A percentile compares a stretch with the other conserved stretches of the same genome.
phyloP scores from a whole-genome alignment of 108 stramenopile genomes.

The Craspedostauros australis region DNA sequence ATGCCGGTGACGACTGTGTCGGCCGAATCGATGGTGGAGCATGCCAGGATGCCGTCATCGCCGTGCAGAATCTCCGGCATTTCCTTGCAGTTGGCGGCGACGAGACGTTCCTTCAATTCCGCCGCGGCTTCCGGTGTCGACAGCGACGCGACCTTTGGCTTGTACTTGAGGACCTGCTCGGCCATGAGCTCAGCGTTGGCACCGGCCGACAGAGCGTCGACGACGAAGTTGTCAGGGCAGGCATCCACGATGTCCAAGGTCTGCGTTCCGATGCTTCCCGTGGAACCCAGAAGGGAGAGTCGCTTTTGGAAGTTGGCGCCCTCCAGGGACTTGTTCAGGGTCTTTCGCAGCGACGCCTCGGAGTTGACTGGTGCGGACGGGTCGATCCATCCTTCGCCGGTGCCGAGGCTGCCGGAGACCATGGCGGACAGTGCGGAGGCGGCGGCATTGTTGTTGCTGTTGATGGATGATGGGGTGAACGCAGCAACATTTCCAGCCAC shows the following conservation, averaged over 20 bases:
- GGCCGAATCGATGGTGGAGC: conserved; percentile 65
- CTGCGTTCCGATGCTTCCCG: conserved; percentile 95
- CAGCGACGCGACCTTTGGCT: conserved; percentile 64
- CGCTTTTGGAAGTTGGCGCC: conserved; percentile 80
- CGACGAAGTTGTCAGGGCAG: conserved; percentile 89
- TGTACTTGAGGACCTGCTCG: conserved; percentile 86
- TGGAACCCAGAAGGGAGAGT: conserved; percentile 82
- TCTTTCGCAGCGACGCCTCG: conserved; percentile 56
- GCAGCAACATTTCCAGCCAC: neutral
- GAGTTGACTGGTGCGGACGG: conserved; percentile 76
- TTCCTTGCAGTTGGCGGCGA: conserved; percentile 33
- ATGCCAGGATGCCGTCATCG: conserved; percentile 77
- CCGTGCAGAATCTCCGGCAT: conserved; percentile 80
- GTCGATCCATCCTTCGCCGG: conserved; percentile 77
- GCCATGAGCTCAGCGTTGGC: conserved; percentile 86
- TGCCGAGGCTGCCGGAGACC: conserved; percentile 51
- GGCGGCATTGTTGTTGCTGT: neutral
- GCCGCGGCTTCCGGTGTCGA: conserved; percentile 61
- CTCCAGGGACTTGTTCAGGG: conserved; percentile 63
- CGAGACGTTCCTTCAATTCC: conserved; percentile 40
- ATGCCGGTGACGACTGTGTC: conserved; percentile 94
- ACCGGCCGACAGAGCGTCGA: conserved; percentile 86
- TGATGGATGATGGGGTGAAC: neutral
- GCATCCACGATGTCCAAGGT: conserved; percentile 94
- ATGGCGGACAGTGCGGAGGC: neutral